Evolutionary conservation across 2,329 filamentous ascomycete species (phyloP), one percentile per base, ranked within the genome.

Genomic region (Fusarium buharicum): DNA sequence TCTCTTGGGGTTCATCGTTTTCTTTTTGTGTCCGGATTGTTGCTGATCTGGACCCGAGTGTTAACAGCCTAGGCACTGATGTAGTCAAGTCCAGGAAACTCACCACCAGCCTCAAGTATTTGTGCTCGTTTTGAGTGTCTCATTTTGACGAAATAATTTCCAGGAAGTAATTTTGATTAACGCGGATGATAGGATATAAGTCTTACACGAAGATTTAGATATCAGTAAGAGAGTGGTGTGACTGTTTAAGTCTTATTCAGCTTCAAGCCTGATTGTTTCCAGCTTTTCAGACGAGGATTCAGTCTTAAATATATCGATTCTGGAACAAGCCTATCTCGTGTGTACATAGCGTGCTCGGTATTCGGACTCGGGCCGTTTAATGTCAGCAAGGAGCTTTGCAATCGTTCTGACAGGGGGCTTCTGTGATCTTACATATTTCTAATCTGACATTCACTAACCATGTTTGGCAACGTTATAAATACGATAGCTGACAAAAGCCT

Each of bases 321-420:
- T 27, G n/a, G n/a, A 37, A 43, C 30, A 37, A 22, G 44, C 28
- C 39, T 40, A 43, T 52, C 24, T 22, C 22, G 28, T 9, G 14
- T 34, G 14, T 17, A 16, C 11, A 33, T 18, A 24, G 12, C 22
- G 31, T 61, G 37, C 46, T 64, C 48, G 59, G 60, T 60, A 49
- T 50, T 64, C 49, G 55, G 59, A 36, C 55, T 58, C 31, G 17
- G 28, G n/a, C 20, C 20, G 16, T 27, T 33, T 11, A 37, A 33
- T 44, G 44, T 50, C 59, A 60, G 36, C 31, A 38, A 30, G 28
- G 7, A 24, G 39, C 48, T 60, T 62, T 54, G 55, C 60, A 62
- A 62, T 59, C 33, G 13, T 30, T 36, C 39, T 47, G 52, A n/a
- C 10, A 27, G 22, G 12, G 12, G 18, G 36, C 33, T 14, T 12